Evolutionary conservation across 768 basidiomycete species (phyloP).

Genomic region (Paxillus involutus): DNA sequence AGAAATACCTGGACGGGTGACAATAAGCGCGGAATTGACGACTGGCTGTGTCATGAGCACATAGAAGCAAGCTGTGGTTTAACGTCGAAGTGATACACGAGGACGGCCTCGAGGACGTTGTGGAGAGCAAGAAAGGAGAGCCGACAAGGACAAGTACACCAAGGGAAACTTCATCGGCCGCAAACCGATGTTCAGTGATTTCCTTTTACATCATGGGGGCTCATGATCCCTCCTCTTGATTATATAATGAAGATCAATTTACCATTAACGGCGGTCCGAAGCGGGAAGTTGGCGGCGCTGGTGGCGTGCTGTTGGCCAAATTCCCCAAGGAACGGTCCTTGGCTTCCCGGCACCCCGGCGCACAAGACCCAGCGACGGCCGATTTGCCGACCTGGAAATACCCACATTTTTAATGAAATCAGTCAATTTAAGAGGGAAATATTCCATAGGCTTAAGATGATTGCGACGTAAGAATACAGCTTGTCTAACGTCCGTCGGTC

Average conservation of each 20-base stretch:
- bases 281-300: not conserved
- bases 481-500: not conserved
- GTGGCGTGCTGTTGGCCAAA: not conserved
- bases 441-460: conserved; percentile 3
- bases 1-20: conserved; percentile 7
- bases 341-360: conserved; percentile 5
- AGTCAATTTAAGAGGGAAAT: conserved; percentile 4
- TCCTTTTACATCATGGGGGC: conserved; percentile 10
- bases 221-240: not conserved
- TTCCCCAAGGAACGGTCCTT: not conserved
- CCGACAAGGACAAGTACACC: not conserved
- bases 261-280: not conserved
- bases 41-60: conserved; percentile 12
- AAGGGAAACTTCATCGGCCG: conserved; percentile 16
- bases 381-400: not conserved
- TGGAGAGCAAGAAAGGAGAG: not conserved
- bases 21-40: not conserved
- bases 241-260: conserved; percentile 4
- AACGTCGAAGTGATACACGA: not conserved
- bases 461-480: not conserved
- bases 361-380: not conserved
- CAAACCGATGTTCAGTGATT: conserved; percentile 15
- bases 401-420: not conserved
- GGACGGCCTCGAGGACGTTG: not conserved
- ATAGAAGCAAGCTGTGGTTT: conserved; percentile 3